These are phyloP conservation scores for Fusarium sp. DNA, from an alignment of 2,329 filamentous ascomycete species.

Conservation along the genomic window DNA sequence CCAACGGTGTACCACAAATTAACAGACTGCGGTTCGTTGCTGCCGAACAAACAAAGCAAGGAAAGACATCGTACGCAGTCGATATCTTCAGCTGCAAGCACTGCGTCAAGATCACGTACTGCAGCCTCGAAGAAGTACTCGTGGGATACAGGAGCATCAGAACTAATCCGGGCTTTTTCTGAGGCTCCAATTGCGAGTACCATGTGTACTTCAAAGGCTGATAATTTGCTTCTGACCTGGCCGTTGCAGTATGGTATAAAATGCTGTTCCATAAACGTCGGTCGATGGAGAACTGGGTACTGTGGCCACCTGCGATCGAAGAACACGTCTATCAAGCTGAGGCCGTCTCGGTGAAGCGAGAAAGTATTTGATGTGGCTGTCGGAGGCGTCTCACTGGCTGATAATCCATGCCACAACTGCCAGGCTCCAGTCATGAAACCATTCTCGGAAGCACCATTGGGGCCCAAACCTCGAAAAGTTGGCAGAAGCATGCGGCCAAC, in stretches of 20 bases:
- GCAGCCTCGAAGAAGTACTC: slow-evolving; percentile 37
- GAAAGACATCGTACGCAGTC: slow-evolving; percentile 37
- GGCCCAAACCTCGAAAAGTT: slow-evolving; percentile 23
- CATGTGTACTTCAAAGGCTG: slow-evolving; percentile 38
- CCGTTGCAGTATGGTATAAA: slow-evolving; percentile 29
- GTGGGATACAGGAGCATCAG: slow-evolving; percentile 18
- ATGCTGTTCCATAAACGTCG: slow-evolving; percentile 37
- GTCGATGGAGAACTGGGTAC: slow-evolving; percentile 37
- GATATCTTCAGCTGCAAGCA: slow-evolving; percentile 32
- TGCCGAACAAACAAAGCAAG: slow-evolving; percentile 37
- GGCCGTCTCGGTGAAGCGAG: slow-evolving; percentile 29
- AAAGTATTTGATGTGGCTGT: slow-evolving; percentile 5
- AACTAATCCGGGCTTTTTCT: slow-evolving; percentile 27
- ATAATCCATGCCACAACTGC: slow-evolving; percentile 37
- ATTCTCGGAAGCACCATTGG: slow-evolving; percentile 12
- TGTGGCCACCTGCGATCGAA: slow-evolving; percentile 40
- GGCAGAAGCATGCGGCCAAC: slow-evolving; percentile 36
- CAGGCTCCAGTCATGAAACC: slow-evolving; percentile 37
- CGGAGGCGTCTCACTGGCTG: slow-evolving; percentile 28
- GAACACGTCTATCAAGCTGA: slow-evolving; percentile 29
- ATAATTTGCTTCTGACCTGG: slow-evolving; percentile 5
- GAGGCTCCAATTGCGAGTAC: slow-evolving; percentile 39
- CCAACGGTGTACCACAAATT: slow-evolving; percentile 41
- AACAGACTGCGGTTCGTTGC: slow-evolving; percentile 39
- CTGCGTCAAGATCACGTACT: slow-evolving; percentile 21